Conservation (phyloP, 225 moss, liverwort and hornwort genomes). For the Pseudoscleropodium purum region DNA sequence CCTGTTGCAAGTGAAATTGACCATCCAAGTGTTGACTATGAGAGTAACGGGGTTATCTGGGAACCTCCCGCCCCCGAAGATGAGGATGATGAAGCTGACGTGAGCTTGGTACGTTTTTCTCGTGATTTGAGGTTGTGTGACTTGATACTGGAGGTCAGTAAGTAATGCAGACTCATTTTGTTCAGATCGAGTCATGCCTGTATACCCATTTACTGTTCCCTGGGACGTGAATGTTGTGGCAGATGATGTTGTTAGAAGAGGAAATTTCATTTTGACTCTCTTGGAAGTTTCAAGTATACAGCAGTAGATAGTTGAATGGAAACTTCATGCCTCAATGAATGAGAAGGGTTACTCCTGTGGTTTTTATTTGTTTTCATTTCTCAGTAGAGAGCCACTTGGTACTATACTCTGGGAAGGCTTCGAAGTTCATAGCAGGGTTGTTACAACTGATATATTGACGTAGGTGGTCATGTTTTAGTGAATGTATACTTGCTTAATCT, state of each 20-base stretch:
- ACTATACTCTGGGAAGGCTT: neutral
- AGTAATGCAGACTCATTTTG: neutral
- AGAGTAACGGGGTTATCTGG: slow-evolving; percentile 67
- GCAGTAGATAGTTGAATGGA: neutral
- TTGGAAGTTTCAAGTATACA: neutral
- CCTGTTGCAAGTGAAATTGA: slow-evolving; percentile 21
- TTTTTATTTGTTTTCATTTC: neutral
- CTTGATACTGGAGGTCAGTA: neutral
- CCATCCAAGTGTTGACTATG: slow-evolving; percentile 47
- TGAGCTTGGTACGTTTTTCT: slow-evolving; percentile 37
- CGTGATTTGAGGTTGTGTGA: neutral
- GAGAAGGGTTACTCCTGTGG: neutral
- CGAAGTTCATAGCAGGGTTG: neutral
- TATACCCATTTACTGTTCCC: neutral
- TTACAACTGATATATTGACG: neutral
- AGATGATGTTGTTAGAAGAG: neutral
- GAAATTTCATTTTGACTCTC: neutral
- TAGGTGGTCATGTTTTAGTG: neutral
- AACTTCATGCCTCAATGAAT: neutral
- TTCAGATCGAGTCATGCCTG: neutral
- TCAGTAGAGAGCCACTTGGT: neutral
- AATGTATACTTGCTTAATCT: neutral
- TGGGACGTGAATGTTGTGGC: neutral
- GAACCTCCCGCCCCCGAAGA: slow-evolving; percentile 66
- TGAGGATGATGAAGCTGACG: slow-evolving; percentile 54